Conservation (phyloP, 73 alveolate genomes). For the Tetrahymena borealis region DNA sequence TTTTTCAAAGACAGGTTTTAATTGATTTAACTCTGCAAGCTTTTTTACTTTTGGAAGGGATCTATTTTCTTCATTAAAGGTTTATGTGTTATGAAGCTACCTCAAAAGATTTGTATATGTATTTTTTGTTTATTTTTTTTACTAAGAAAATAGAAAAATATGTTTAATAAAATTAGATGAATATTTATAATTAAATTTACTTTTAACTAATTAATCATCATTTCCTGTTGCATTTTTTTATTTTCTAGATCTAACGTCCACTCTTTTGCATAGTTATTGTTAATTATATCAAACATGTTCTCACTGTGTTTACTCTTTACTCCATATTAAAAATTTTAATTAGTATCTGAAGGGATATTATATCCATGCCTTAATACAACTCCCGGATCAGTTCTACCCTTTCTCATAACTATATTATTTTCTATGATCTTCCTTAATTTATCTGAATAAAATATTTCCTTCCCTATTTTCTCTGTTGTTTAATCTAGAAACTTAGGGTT, state of each 20-base stretch:
- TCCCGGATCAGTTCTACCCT: background rate
- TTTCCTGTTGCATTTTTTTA: background rate
- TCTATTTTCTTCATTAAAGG: background rate
- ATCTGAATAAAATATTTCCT: background rate
- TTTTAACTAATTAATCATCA: background rate
- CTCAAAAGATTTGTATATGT: background rate
- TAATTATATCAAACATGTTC: background rate
- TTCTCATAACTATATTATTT: background rate
- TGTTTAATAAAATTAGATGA: too few relatives aligned
- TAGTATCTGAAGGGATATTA: background rate
- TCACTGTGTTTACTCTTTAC: background rate
- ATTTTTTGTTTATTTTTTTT: background rate
- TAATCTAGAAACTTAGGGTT: background rate
- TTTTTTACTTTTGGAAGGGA: background rate
- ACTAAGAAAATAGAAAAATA: too few relatives aligned
- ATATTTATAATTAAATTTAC: too few relatives aligned
- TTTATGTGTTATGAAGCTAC: background rate
- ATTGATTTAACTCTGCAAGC: background rate
- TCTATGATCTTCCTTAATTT: background rate
- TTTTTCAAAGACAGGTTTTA: background rate
- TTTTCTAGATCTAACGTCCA: background rate
- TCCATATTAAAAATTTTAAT: background rate
- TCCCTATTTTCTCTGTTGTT: background rate
- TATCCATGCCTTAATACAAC: background rate
- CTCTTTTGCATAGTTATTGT: background rate